Evolutionary conservation across 78 protist species (phyloP).

Genomic region (Guillardia theta): DNA sequence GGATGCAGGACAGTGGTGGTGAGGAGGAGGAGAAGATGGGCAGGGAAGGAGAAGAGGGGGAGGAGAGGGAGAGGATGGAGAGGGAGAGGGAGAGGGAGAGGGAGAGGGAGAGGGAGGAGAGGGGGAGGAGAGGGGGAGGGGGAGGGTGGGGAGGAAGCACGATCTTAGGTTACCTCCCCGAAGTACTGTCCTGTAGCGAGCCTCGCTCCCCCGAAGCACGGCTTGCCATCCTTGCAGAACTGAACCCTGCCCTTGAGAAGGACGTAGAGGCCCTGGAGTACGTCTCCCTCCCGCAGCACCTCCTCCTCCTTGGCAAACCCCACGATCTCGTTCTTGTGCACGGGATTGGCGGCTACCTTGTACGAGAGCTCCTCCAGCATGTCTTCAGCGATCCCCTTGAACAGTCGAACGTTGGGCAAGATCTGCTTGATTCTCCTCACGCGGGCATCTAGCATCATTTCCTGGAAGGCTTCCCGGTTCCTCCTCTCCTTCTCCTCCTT

Average conservation of each 20-base stretch:
- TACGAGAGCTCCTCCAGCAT: not conserved
- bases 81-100: not conserved
- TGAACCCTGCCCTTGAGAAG: not conserved
- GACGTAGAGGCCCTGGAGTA: not conserved
- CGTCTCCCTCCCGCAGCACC: not conserved
- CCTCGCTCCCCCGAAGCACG: not conserved
- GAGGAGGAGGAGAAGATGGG: not conserved
- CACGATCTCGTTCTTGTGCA: not conserved
- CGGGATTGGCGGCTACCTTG: not conserved
- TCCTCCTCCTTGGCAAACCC: not conserved
- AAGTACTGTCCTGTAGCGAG: conserved; percentile 25
- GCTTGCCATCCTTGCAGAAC: not conserved
- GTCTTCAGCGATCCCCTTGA: not conserved
- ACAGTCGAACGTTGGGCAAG: not conserved
- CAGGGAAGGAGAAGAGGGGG: not conserved
- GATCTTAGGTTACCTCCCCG: not conserved
- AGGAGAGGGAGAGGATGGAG: not conserved
- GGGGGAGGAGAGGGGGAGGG: not conserved
- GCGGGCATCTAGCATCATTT: not conserved
- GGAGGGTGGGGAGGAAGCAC: not conserved
- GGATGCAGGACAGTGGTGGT: not conserved
- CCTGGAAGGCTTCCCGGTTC: not conserved
- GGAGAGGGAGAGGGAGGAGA: not conserved
- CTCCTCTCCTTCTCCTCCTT: not conserved
- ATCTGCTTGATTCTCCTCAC: not conserved